phyloP scores from a whole-genome alignment of 768 basidiomycete genomes.

The Mycena polygramma region DNA sequence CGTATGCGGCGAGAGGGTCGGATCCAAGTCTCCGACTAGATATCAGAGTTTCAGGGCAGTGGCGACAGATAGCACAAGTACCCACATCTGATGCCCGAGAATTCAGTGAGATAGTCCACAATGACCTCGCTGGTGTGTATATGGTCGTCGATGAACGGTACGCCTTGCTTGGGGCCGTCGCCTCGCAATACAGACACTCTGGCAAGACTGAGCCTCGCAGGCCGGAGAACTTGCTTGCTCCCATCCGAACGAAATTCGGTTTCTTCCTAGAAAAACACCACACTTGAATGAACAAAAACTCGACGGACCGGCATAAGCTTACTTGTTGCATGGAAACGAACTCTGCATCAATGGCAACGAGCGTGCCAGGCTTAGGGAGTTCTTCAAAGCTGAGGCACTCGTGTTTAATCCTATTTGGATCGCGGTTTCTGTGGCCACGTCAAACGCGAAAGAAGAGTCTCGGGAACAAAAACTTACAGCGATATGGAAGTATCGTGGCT shows the following conservation, averaged over 20 bases:
- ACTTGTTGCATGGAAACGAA: constrained; percentile 98
- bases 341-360: constrained; percentile 97
- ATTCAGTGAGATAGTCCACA: constrained; percentile 97
- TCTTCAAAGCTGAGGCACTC: constrained; percentile 79
- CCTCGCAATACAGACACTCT: constrained; percentile 95
- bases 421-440: constrained; percentile 72
- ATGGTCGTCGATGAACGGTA: constrained; percentile 98
- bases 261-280: constrained; percentile 75
- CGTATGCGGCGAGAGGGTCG: constrained; percentile 83
- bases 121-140: constrained; percentile 97
- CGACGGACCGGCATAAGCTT: constrained; percentile 10
- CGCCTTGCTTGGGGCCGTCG: constrained; percentile 80
- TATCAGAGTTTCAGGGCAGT: constrained; percentile 22
- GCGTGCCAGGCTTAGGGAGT: constrained; percentile 85
- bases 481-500: constrained; percentile 92
- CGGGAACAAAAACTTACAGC: constrained; percentile 61
- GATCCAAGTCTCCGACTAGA: constrained; percentile 93
- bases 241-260: constrained; percentile 96
- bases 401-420: constrained; percentile 81
- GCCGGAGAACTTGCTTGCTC: constrained; percentile 91
- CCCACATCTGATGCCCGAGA: constrained; percentile 94
- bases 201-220: constrained; percentile 91
- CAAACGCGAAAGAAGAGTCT: neutral
- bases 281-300: neutral
- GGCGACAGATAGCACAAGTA: neutral